Conservation (phyloP, 2,329 filamentous ascomycete genomes). For the Fusarium bulbicola region DNA sequence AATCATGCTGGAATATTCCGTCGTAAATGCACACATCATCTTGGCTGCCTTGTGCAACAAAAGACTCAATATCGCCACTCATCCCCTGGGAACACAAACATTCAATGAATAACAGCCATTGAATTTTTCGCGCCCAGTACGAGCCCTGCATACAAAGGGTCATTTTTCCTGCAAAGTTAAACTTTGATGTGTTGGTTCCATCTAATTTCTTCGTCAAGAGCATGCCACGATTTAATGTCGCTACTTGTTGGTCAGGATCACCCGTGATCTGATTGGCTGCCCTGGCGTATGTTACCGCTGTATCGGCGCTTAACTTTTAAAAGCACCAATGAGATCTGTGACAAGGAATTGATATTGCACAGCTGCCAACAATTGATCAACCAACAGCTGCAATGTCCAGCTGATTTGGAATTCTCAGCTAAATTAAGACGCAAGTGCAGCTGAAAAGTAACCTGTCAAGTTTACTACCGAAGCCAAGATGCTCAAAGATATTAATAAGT, state of each 20-base stretch:
- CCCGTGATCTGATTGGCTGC: conserved; percentile 14
- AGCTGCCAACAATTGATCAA: conserved; percentile 6
- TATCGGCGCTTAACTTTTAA: conserved; percentile 28
- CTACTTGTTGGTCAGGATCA: conserved; percentile 10
- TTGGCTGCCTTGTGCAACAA: not conserved
- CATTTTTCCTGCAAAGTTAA: not conserved
- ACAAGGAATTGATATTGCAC: conserved; percentile 10
- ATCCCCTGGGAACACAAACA: not conserved
- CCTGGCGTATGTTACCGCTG: conserved; percentile 24
- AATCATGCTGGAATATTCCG: not conserved
- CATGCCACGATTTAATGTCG: conserved; percentile 13
- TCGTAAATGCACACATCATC: not conserved
- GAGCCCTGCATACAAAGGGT: not conserved
- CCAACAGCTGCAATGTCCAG: conserved; percentile 8
- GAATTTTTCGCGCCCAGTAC: not conserved
- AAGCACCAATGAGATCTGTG: conserved; percentile 5
- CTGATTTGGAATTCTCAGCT: conserved; percentile 3
- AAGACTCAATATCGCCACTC: not conserved
- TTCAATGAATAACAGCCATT: not conserved
- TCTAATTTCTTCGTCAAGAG: conserved; percentile 15
- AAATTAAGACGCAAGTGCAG: not conserved
- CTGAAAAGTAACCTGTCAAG: not conserved
- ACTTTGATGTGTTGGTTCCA: not conserved
- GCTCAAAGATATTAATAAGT: not conserved
- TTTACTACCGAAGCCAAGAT: not conserved